Evolutionary conservation across 2,329 filamentous ascomycete species (phyloP), one percentile per base, ranked within the genome.

Genomic region (Penicillium sclerotigenum): DNA sequence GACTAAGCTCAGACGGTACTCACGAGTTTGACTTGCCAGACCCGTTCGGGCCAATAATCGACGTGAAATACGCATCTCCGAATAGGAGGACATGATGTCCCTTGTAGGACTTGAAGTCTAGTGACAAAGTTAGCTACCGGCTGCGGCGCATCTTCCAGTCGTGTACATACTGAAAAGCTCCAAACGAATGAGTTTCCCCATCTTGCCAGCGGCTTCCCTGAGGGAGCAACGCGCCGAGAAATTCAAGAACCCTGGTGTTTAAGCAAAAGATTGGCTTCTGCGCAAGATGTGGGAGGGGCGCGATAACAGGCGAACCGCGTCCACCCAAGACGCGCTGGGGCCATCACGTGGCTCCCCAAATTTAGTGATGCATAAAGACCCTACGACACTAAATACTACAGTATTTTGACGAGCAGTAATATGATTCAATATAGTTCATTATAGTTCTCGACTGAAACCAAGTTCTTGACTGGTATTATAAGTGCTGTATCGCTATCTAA

Each of bases 91-190:
- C 87, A 79, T 99, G 94, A 69, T 97, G 92, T 56, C 92, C 94
- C 76, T 96, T 96, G 81, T 99, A 99, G 67, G 94, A 97, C 80
- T 99, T 99, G 86, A 99, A 99, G 80, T 99, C 90, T 94, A 69
- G 47, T 34, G 51, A 71, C 58, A 75, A 65, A 43, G 57, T 71
- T 56, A 70, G 64, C 57, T 48, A 56, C 50, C 64, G 50, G 47
- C 36, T 49, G 52, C 52, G 57, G 13, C 42, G 31, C 43, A 51
- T 45, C n/a, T n/a, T 42, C 36, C 26, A 38, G 36, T 47, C 40
- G 24, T 16, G 24, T 16, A 79, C 87, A 63, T 81, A 94, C 91
- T 97, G 79, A 89, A 96, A 60, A 99, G 82, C 81, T 97, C 93
- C 50, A 99, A 86, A 60, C 91, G 88, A 70, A 96, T 90, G 69